A percentile compares a stretch with the other conserved stretches of the same genome.
Evolutionary conservation across 139 green algal genomes (phyloP).

Genomic region (Tetradesmus obliquus): DNA sequence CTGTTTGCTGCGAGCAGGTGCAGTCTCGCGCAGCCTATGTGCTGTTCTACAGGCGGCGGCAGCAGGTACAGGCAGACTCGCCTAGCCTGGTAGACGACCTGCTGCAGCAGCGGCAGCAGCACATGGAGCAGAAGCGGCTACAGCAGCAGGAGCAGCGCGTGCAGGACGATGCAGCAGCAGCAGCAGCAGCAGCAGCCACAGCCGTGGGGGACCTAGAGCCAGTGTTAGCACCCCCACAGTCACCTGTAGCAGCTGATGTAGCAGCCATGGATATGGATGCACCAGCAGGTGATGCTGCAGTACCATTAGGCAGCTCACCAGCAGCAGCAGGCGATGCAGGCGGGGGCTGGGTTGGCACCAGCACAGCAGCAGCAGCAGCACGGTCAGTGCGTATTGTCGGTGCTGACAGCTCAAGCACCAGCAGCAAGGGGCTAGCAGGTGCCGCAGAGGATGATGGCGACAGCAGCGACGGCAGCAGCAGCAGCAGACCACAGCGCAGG

Average conservation of each 20-base stretch:
- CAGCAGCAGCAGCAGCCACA: neutral
- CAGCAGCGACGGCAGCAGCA: conserved; percentile 44
- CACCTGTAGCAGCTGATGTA: neutral
- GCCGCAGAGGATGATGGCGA: conserved; percentile 29
- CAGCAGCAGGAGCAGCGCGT: conserved; percentile 11
- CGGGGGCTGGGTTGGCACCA: neutral
- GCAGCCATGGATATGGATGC: conserved; percentile 21
- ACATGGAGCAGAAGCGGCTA: conserved; percentile 18
- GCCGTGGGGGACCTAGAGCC: neutral
- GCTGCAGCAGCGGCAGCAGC: conserved; percentile 36
- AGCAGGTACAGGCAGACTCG: conserved; percentile 50
- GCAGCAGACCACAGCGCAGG: conserved; percentile 8
- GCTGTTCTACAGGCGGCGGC: conserved; percentile 90
- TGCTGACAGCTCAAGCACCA: conserved; percentile 13
- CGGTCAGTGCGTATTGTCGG: neutral
- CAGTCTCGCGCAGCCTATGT: conserved; percentile 87
- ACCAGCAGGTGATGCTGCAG: neutral
- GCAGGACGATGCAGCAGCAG: conserved; percentile 13
- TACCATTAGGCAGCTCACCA: neutral
- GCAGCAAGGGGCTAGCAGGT: conserved; percentile 9
- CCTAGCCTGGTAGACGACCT: conserved; percentile 35
- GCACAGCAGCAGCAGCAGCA: conserved; percentile 3
- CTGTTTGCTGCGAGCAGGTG: conserved; percentile 18
- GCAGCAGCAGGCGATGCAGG: neutral
- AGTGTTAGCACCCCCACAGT: neutral